Evolutionary conservation across 352 stramenopile species (phyloP).

Genomic region (Pythium brachiatum): DNA sequence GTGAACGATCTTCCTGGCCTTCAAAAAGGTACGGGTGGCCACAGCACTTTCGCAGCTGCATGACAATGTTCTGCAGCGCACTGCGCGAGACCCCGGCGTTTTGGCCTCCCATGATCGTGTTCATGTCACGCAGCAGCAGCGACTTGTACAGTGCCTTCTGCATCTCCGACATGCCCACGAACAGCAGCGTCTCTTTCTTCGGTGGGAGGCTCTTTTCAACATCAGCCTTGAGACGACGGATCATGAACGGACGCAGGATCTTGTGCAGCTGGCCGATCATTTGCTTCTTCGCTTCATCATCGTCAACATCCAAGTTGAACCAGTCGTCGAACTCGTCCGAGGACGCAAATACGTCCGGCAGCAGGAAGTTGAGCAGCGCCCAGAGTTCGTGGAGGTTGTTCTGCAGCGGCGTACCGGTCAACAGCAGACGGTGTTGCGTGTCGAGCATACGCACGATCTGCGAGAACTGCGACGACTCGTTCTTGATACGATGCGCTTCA

Average conservation of each 20-base stretch:
- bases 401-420: constrained; percentile 94
- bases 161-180: constrained; percentile 89
- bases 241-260: constrained; percentile 94
- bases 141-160: constrained; percentile 98
- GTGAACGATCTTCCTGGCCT: constrained; percentile 92
- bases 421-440: constrained; percentile 81
- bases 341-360: constrained; percentile 92
- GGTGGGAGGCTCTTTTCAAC: constrained; percentile 97
- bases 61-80: constrained; percentile 85
- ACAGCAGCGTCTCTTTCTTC: constrained; percentile 97
- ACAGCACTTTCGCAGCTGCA: constrained; percentile 89
- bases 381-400: constrained; percentile 96
- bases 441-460: constrained; percentile 79
- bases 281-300: constrained; percentile 88
- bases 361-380: constrained; percentile 93
- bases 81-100: constrained; percentile 70
- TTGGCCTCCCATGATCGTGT: constrained; percentile 68
- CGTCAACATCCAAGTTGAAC: constrained; percentile 87
- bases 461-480: constrained; percentile 87
- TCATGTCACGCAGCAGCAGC: constrained; percentile 95
- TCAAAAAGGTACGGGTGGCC: constrained; percentile 94
- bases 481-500: constrained; percentile 88
- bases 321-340: constrained; percentile 87
- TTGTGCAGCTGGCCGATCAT: constrained; percentile 89
- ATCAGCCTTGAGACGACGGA: constrained; percentile 98